These are phyloP conservation scores for Cantharellus anzutake DNA, from an alignment of 768 basidiomycete species.

Conservation along the genomic window DNA sequence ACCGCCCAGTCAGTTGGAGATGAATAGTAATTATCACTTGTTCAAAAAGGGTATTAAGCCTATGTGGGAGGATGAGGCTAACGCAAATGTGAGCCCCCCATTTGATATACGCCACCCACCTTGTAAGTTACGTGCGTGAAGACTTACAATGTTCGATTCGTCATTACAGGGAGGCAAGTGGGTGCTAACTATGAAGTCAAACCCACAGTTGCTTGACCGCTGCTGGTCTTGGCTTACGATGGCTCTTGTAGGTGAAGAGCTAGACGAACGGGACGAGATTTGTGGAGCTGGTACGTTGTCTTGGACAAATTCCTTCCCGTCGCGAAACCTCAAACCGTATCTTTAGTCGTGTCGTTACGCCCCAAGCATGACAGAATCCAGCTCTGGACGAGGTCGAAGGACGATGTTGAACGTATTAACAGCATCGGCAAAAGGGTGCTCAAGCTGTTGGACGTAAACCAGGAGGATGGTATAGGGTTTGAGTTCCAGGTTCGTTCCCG, in stretches of 20 bases:
- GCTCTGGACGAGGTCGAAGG: conserved; percentile 73
- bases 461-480: conserved; percentile 66
- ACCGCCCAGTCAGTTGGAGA: conserved; percentile 71
- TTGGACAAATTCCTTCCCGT: neutral
- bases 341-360: conserved; percentile 61
- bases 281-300: conserved; percentile 25
- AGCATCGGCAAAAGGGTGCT: conserved; percentile 67
- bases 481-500: conserved; percentile 60
- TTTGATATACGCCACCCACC: neutral
- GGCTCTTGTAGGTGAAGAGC: conserved; percentile 68
- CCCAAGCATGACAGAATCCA: conserved; percentile 83
- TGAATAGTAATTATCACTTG: conserved; percentile 85
- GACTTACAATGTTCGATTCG: neutral
- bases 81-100: conserved; percentile 31
- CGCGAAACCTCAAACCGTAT: neutral
- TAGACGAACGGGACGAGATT: conserved; percentile 51
- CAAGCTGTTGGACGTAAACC: conserved; percentile 65
- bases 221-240: conserved; percentile 85
- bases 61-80: conserved; percentile 94
- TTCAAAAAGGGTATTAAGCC: conserved; percentile 91
- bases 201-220: conserved; percentile 56
- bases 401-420: conserved; percentile 73
- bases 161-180: conserved; percentile 57
- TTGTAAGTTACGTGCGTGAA: neutral
- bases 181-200: conserved; percentile 85